Conservation (phyloP, 148 eudicot genomes). For the Rhododendron molle region DNA sequence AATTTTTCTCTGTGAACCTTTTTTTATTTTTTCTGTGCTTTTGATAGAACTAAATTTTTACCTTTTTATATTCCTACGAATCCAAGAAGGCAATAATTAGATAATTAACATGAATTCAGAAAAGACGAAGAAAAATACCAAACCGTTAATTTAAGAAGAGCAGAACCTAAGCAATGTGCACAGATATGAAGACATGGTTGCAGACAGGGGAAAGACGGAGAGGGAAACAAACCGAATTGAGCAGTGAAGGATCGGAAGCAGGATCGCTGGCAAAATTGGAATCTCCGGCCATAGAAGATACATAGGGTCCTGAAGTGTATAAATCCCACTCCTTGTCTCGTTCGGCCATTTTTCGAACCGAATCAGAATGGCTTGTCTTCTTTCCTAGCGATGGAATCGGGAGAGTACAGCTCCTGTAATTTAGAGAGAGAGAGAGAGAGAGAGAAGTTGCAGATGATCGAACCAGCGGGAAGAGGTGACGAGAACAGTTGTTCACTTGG, state of each 20-base stretch:
- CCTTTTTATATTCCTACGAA: too few relatives aligned
- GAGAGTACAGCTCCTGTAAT: background rate
- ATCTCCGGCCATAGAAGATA: slow-evolving; percentile 67
- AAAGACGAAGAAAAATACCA: background rate
- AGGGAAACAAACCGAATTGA: slow-evolving; percentile 48
- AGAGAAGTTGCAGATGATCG: slow-evolving; percentile 1
- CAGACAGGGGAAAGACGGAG: background rate
- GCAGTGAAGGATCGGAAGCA: slow-evolving; percentile 72
- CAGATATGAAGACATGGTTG: background rate
- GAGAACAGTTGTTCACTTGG: background rate
- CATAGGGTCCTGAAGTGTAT: slow-evolving; percentile 61
- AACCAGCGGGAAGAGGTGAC: background rate
- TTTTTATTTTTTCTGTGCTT: too few relatives aligned
- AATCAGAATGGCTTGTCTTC: background rate
- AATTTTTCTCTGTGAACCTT: too few relatives aligned
- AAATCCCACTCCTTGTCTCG: slow-evolving; percentile 54
- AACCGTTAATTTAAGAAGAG: background rate
- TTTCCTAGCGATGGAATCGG: background rate
- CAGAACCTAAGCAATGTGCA: background rate
- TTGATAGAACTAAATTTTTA: too few relatives aligned
- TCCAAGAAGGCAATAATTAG: too few relatives aligned
- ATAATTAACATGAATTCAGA: background rate
- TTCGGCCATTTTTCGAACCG: slow-evolving; percentile 38
- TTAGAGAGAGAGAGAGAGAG: background rate
- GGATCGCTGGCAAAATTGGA: slow-evolving; percentile 63